A percentile compares a stretch with the other conserved stretches of the same genome.
Conservation (phyloP, 805 yeast genomes). For the Babjeviella inositovora region DNA sequence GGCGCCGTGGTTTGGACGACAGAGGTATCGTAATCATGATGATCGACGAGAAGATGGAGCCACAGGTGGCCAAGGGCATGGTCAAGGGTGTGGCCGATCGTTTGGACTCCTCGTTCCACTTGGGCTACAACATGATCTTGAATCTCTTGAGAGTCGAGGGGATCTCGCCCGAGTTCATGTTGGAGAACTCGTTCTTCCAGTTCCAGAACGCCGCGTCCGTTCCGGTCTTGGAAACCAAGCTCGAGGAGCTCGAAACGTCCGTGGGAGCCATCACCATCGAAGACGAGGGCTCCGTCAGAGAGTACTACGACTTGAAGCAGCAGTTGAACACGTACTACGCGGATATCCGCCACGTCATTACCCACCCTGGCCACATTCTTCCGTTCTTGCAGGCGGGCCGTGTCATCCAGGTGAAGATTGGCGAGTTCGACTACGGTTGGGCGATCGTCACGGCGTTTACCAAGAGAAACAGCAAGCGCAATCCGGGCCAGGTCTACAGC, state of each 20-base stretch:
- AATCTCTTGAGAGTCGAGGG: constrained; percentile 96
- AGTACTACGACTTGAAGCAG: constrained; percentile 67
- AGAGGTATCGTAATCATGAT: constrained; percentile 98
- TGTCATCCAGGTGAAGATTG: constrained; percentile 51
- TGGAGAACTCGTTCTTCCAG: constrained; percentile 86
- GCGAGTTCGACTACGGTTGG: constrained; percentile 80
- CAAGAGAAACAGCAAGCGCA: constrained; percentile 53
- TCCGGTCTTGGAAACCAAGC: constrained; percentile 62
- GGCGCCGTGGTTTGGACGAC: constrained; percentile 98
- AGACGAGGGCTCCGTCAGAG: constrained; percentile 60
- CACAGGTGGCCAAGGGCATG: constrained; percentile 98
- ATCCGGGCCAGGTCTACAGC: constrained; percentile 36
- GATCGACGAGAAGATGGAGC: constrained; percentile 99
- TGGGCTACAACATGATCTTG: constrained; percentile 94
- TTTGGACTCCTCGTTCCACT: constrained; percentile 91
- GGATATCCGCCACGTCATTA: constrained; percentile 67
- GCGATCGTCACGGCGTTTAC: constrained; percentile 70
- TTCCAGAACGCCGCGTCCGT: constrained; percentile 88
- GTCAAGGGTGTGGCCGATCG: constrained; percentile 98
- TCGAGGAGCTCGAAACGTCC: constrained; percentile 34
- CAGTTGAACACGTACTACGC: constrained; percentile 56
- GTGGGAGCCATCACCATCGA: constrained; percentile 39
- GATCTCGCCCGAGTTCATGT: constrained; percentile 93
- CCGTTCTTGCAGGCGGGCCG: constrained; percentile 86
- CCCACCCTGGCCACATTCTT: constrained; percentile 81